A percentile compares a stretch with the other conserved stretches of the same genome.
Conservation (phyloP, 805 yeast species). For the Sungouiella thailandica region DNA sequence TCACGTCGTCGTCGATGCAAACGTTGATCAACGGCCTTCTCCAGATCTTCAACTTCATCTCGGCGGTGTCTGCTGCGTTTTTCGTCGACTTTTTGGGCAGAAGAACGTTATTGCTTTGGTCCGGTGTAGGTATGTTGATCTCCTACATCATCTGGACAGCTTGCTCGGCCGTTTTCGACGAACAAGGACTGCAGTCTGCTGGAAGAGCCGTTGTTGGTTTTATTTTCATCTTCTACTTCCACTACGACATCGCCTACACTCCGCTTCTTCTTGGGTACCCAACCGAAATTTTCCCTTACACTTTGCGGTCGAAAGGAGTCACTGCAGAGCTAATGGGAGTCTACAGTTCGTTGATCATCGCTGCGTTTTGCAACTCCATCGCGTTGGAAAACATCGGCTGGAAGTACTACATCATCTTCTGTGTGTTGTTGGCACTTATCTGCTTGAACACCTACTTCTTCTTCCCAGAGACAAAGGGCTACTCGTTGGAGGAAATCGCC, state of each 20-base stretch:
- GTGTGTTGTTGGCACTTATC: conserved; percentile 68
- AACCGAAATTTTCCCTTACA: conserved; percentile 79
- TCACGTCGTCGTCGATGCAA: conserved; percentile 38
- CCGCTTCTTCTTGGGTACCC: conserved; percentile 45
- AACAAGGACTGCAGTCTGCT: conserved; percentile 30
- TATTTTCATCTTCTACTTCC: conserved; percentile 40
- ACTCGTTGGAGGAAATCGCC: conserved; percentile 97
- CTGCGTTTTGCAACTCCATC: conserved; percentile 90
- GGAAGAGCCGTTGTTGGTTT: conserved; percentile 44
- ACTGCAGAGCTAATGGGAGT: conserved; percentile 79
- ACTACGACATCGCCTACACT: conserved; percentile 36
- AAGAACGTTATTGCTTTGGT: conserved; percentile 28
- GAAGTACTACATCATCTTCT: conserved; percentile 79
- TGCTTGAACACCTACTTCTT: conserved; percentile 63
- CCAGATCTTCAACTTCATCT: conserved; percentile 41
- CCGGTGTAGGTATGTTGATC: conserved; percentile 30
- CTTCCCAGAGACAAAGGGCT: conserved; percentile 96
- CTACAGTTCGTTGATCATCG: conserved; percentile 88
- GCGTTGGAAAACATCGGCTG: conserved; percentile 71
- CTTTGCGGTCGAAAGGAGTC: conserved; percentile 88
- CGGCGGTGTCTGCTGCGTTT: conserved; percentile 17
- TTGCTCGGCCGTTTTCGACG: conserved; percentile 40
- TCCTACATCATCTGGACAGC: conserved; percentile 37
- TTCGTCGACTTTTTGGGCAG: conserved; percentile 22
- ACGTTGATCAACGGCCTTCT: conserved; percentile 45